A percentile compares a stretch with the other conserved stretches of the same genome.
These are phyloP conservation scores for Xylaria flabelliformis DNA, from an alignment of 495 filamentous ascomycete species.

Conservation along the genomic window DNA sequence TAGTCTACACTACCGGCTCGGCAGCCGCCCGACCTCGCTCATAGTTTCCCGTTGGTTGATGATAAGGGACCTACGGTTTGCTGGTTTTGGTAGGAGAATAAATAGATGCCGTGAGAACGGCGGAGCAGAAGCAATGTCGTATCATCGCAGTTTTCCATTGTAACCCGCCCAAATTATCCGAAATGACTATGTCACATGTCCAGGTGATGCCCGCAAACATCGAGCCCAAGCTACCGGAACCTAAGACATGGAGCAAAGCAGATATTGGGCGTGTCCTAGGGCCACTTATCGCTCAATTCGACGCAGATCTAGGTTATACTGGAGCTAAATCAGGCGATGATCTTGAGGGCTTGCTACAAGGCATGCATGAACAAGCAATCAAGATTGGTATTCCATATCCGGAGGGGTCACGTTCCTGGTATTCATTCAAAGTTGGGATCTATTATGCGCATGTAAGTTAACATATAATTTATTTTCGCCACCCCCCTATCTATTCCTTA, in stretches of 20 bases:
- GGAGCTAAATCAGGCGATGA: conserved; percentile 24
- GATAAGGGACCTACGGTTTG: neutral
- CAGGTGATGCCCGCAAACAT: neutral
- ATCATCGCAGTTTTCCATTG: conserved; percentile 5
- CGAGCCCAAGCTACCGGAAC: conserved; percentile 24
- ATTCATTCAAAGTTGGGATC: conserved; percentile 26
- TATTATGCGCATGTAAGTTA: conserved; percentile 23
- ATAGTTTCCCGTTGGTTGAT: neutral
- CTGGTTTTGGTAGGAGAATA: neutral
- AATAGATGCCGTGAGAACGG: conserved; percentile 18
- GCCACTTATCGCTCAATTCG: conserved; percentile 25
- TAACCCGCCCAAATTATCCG: neutral
- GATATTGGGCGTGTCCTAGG: conserved; percentile 12
- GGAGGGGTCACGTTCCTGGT: conserved; percentile 27
- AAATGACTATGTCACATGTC: conserved; percentile 18
- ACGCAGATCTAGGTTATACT: conserved; percentile 20
- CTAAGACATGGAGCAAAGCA: conserved; percentile 3
- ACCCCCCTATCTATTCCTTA: neutral
- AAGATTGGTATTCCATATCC: conserved; percentile 29
- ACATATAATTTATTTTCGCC: neutral
- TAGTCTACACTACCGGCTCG: conserved; percentile 9
- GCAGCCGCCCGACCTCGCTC: neutral
- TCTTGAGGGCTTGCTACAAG: conserved; percentile 21
- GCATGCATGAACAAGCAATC: conserved; percentile 24
- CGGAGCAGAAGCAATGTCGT: neutral